phyloP scores from a whole-genome alignment of 345 rosid species.

The Lepidium sativum region DNA sequence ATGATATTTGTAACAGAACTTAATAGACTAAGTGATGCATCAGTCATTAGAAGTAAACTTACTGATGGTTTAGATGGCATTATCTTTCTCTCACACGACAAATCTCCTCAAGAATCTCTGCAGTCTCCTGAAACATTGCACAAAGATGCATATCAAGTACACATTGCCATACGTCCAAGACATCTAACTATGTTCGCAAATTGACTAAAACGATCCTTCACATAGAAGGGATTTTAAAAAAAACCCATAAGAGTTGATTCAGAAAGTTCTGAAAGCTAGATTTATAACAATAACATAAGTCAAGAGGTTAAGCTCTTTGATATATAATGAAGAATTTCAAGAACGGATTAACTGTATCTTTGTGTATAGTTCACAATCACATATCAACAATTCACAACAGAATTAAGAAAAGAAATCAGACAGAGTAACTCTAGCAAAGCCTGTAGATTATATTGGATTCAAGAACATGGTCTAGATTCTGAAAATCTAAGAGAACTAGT shows the following conservation, averaged over 20 bases:
- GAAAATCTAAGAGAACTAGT: background rate
- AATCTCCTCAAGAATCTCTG: too few relatives aligned
- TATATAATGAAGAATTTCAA: background rate
- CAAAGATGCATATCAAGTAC: background rate
- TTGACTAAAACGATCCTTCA: too few relatives aligned
- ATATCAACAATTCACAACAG: background rate
- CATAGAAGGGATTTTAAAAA: too few relatives aligned
- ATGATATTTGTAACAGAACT: constrained; percentile 10
- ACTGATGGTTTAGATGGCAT: background rate
- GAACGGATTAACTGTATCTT: background rate
- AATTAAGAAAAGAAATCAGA: background rate
- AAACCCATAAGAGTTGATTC: too few relatives aligned
- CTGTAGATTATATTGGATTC: background rate
- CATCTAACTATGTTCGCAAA: too few relatives aligned
- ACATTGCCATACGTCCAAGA: too few relatives aligned
- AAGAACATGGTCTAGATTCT: background rate
- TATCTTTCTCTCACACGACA: constrained; percentile 51
- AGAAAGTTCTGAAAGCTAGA: too few relatives aligned
- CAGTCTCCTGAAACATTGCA: background rate
- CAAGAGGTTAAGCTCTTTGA: too few relatives aligned
- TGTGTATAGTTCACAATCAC: background rate
- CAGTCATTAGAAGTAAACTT: background rate
- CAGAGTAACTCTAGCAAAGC: background rate
- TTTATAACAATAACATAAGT: too few relatives aligned
- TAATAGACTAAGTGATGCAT: background rate